Base-by-base conservation (phyloP, 2,329 filamentous ascomycete genomes). In the Pseudocercospora musae region DNA sequence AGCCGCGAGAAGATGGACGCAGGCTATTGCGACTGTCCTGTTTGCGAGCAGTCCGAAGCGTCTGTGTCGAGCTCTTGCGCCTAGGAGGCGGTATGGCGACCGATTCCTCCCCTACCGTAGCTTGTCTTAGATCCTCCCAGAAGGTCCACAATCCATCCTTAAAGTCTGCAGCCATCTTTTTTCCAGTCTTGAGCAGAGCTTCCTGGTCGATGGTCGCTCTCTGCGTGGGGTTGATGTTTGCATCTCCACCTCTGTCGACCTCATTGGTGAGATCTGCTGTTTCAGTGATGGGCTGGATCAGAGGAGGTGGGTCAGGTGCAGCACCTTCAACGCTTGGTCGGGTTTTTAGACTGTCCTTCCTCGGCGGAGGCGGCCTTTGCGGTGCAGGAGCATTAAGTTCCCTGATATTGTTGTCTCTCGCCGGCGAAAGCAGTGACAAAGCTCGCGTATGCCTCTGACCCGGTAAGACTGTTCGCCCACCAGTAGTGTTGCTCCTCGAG, bases 91-190 rank as follows among this genome's bases (percentile, higher is more conserved):
- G 75, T 33, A 78, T 78, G 46, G 86, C 88, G 63, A 82, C 87
- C 15, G 88, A 91, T 78, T 99, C 95, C 59, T 99, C 95, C 23
- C 95, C 95, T 6, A 99, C 92, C 0, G 95, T 96, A 13, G 94
- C 96, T 77, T 98, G 95, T 68, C 93, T 85, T 53, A 99, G 87
- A 73, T 99, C 95, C 75, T 98, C 95, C 63, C 96, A 87, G 77
- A 99, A 99, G 1, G 91, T 96, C 87, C 90, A 93, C 54, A 99
- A 79, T 1, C 95, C 94, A 57, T 95, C 87, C 74, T 89, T 91
- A 76, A 99, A 87, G 77, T 97, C 95, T 63, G 91, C 89, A 15
- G 93, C 90, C 76, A 96, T 88, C 75, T 95, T 91, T 73, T 92
- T 92, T 62, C 81, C 80, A 59, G 79, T 85, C 71, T 77, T 80